These are phyloP conservation scores for Jaltomata sinuosa DNA, from an alignment of 257 asterid genomes.

Conservation along the genomic window DNA sequence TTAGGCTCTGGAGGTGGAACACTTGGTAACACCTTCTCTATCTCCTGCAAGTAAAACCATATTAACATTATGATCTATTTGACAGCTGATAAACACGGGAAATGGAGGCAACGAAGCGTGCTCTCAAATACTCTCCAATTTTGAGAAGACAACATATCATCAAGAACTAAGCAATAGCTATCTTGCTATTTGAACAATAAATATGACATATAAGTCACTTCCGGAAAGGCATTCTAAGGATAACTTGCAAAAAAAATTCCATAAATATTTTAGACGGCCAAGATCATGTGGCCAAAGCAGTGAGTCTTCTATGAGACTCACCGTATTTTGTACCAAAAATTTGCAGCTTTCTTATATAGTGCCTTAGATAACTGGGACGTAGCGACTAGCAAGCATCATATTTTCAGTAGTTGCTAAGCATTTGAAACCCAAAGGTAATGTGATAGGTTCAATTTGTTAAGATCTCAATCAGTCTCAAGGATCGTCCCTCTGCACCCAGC, in stretches of 20 bases:
- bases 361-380: not conserved
- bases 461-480: not conserved
- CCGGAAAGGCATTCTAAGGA: not conserved
- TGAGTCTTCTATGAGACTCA: not conserved
- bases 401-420: not conserved
- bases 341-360: not conserved
- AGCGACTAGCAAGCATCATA: not conserved
- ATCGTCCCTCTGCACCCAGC: not conserved
- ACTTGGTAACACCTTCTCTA: slow-evolving; percentile 24
- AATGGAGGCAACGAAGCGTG: not conserved
- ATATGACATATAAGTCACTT: not conserved
- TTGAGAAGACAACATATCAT: not conserved
- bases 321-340: not conserved
- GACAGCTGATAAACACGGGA: not conserved
- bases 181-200: not conserved
- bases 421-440: not conserved
- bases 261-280: not conserved
- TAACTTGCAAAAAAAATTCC: not conserved
- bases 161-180: not conserved
- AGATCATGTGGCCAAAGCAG: not conserved
- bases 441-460: not conserved
- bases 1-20: slow-evolving; percentile 32
- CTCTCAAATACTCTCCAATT: not conserved
- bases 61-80: not conserved
- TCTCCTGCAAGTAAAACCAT: slow-evolving; percentile 18